A percentile compares a stretch with the other conserved stretches of the same genome.
phyloP scores from a whole-genome alignment of 306 rosid species.

The Corylus avellana region DNA sequence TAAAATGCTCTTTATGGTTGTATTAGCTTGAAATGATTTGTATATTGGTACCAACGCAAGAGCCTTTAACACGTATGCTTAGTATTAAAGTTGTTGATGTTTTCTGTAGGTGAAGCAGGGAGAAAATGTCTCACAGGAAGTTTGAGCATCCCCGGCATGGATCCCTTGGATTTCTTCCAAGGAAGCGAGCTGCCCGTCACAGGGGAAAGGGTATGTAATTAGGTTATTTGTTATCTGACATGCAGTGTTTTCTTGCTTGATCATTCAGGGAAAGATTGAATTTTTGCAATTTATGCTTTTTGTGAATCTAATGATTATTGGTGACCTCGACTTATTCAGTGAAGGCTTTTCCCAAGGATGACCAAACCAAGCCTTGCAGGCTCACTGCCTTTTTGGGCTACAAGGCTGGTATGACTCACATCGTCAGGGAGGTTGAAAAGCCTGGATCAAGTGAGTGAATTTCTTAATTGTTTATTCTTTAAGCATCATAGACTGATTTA shows the following conservation, averaged over 20 bases:
- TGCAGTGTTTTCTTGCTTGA: neutral
- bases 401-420: slow-evolving; percentile 94
- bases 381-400: slow-evolving; percentile 77
- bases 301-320: neutral
- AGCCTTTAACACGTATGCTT: no score
- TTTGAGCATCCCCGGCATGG: slow-evolving; percentile 93
- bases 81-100: neutral
- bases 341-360: slow-evolving; percentile 94
- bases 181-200: slow-evolving; percentile 83
- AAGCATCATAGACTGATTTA: neutral
- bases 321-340: slow-evolving; percentile 35
- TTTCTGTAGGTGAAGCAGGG: slow-evolving; percentile 20
- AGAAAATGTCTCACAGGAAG: slow-evolving; percentile 85
- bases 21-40: no score
- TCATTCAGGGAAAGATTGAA: neutral
- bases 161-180: slow-evolving; percentile 83
- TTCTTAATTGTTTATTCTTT: neutral
- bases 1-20: no score
- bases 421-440: slow-evolving; percentile 84
- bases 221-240: neutral
- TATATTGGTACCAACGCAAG: no score
- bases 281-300: neutral
- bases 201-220: slow-evolving; percentile 64
- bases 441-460: slow-evolving; percentile 67
- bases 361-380: slow-evolving; percentile 59